Evolutionary conservation across 108 stramenopile genomes (phyloP), one percentile per base, ranked within the genome.

Genomic region (Mediolabrus comicus): DNA sequence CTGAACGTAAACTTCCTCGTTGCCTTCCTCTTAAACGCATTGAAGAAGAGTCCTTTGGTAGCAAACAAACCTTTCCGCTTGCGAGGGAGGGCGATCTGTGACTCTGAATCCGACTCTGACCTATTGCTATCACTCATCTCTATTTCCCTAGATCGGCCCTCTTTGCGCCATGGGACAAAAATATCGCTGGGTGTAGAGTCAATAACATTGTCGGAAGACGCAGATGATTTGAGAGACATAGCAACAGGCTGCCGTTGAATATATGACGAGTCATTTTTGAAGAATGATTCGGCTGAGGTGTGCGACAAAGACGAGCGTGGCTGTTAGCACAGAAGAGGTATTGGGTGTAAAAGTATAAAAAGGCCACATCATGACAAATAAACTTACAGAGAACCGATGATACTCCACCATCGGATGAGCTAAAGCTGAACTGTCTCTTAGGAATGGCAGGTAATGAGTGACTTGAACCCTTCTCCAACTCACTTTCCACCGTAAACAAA

Each of bases 121-220:
- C 66, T 43, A 14, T 33, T 75, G 29, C 65, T 30, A 62, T 75
- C 74, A 54, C 57, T 59, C 39, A 58, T 19, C 24, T 53, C 49
- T n/a, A 59, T 34, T 4, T 58, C 27, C 30, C 43, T 14, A 16
- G 66, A 62, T 32, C 67, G 67, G 30, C 74, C 74, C 0, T 53
- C 61, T 25, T 30, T 67, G 38, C 66, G 60, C 74, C 74, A 75
- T 3, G 74, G 74, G 33, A 75, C 24, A 31, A 75, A 32, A 3
- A 52, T 59, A 53, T 61, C 49, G 9, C 12, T 49, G 22, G 56
- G 13, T 41, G 59, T 36, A 7, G 74, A 66, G 33, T 67, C 24
- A 31, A 75, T 27, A 3, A 52, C 69, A 53, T 61, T 58, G 9
- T 8, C 31, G 22, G 56, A 5, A 28, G 59, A 30, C 33, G 26